A percentile compares a stretch with the other conserved stretches of the same genome.
These are phyloP conservation scores for Termitomyces sp. DNA, from an alignment of 768 basidiomycete species.

Conservation along the genomic window DNA sequence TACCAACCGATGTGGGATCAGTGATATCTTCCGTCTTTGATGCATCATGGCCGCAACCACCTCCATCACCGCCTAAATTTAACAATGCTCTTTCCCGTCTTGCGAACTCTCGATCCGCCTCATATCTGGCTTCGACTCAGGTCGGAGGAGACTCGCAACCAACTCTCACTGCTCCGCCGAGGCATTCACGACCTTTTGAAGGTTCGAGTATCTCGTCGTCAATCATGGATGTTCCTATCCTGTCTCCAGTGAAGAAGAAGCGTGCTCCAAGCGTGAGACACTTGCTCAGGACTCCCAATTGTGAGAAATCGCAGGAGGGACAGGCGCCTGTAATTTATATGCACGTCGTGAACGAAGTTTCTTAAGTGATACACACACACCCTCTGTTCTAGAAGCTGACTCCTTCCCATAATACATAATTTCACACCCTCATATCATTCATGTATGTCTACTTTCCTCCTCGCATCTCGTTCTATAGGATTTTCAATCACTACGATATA, in stretches of 20 bases:
- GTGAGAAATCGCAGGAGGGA: conserved; percentile 17
- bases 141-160: conserved; percentile 15
- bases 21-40: conserved; percentile 33
- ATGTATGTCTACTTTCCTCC: background rate
- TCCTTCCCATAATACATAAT: background rate
- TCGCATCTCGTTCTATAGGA: background rate
- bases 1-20: conserved; percentile 27
- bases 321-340: conserved; percentile 30
- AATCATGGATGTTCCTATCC: conserved; percentile 9
- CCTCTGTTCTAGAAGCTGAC: background rate
- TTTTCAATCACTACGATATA: background rate
- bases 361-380: conserved; percentile 11
- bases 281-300: conserved; percentile 21
- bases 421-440: background rate
- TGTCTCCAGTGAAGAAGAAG: conserved; percentile 10
- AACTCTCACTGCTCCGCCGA: conserved; percentile 14
- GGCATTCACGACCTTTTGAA: conserved; percentile 24
- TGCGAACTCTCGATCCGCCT: background rate
- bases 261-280: conserved; percentile 20
- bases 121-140: conserved; percentile 1
- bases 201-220: conserved; percentile 24
- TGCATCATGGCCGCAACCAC: conserved; percentile 34
- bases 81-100: background rate
- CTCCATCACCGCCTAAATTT: conserved; percentile 10
- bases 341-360: conserved; percentile 38